These are phyloP conservation scores for Gracilariopsis chorda DNA, from an alignment of 23 red algal genomes.

Conservation along the genomic window DNA sequence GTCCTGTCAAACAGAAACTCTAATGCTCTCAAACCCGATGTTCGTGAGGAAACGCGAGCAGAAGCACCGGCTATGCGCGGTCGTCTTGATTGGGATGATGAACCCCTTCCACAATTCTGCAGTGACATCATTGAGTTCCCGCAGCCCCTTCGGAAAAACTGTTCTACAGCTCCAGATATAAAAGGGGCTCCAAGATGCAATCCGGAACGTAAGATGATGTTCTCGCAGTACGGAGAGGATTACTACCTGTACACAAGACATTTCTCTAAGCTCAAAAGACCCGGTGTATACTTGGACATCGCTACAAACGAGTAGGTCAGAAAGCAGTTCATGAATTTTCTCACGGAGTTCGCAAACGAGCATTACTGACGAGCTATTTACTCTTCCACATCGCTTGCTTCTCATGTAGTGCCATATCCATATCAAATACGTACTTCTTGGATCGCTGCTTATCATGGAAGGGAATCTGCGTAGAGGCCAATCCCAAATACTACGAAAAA, in stretches of 20 bases:
- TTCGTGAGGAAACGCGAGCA: background rate
- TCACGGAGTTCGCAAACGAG: too few relatives aligned
- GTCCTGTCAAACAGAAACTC: background rate
- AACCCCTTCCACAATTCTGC: conserved; percentile 4
- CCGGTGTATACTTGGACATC: conserved; percentile 58
- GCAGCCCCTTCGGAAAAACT: conserved; percentile 22
- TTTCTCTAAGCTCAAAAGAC: conserved; percentile 51
- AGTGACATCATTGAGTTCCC: conserved; percentile 14
- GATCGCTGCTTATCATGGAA: conserved; percentile 60
- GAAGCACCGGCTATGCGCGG: background rate
- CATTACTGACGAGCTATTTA: too few relatives aligned
- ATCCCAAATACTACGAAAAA: conserved; percentile 41
- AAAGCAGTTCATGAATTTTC: too few relatives aligned
- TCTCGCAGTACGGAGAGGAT: conserved; percentile 59
- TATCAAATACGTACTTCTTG: conserved; percentile 67
- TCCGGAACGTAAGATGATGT: conserved; percentile 27
- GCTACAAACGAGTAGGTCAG: conserved; percentile 61
- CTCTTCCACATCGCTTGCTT: too few relatives aligned
- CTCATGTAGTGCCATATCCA: conserved; percentile 22
- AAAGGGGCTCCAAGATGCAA: conserved; percentile 20
- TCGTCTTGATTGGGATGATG: background rate
- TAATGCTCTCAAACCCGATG: background rate
- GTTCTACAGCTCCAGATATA: conserved; percentile 11
- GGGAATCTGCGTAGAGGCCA: conserved; percentile 65
- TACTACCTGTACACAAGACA: conserved; percentile 66